Conservation (phyloP, 306 rosid genomes). For the Hippophae tibetana region DNA sequence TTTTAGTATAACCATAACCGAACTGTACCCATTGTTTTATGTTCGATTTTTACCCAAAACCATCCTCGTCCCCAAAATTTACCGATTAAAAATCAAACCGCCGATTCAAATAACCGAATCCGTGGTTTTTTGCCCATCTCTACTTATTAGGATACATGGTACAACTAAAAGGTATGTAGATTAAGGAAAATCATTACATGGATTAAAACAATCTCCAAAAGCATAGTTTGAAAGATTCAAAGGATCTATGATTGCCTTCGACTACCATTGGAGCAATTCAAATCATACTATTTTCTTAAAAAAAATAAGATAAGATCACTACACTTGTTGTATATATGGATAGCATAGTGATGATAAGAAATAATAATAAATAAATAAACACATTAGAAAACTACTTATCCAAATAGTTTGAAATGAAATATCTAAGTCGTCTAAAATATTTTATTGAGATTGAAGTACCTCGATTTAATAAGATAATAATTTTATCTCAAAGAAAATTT, state of each 20-base stretch:
- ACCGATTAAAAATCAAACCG: no score
- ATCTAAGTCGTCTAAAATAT: neutral
- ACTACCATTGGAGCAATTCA: neutral
- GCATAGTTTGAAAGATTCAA: neutral
- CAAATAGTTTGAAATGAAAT: neutral
- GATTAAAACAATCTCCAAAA: neutral
- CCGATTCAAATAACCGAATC: no score
- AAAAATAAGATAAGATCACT: neutral
- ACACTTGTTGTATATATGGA: neutral
- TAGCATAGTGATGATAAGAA: neutral
- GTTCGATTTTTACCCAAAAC: no score
- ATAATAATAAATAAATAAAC: no score
- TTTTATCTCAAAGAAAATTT: neutral
- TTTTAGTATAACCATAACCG: no score
- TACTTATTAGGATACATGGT: no score
- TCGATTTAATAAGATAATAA: neutral
- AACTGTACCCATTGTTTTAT: no score
- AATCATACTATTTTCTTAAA: no score
- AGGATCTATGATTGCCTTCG: neutral
- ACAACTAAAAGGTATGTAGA: neutral
- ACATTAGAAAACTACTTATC: no score
- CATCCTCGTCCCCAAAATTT: no score
- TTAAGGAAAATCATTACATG: neutral
- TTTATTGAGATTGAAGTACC: constrained; percentile 1
- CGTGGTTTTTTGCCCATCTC: no score